These are phyloP conservation scores for Diversispora eburnea DNA, from an alignment of 192 early-diverging fungal genomes.

Conservation along the genomic window DNA sequence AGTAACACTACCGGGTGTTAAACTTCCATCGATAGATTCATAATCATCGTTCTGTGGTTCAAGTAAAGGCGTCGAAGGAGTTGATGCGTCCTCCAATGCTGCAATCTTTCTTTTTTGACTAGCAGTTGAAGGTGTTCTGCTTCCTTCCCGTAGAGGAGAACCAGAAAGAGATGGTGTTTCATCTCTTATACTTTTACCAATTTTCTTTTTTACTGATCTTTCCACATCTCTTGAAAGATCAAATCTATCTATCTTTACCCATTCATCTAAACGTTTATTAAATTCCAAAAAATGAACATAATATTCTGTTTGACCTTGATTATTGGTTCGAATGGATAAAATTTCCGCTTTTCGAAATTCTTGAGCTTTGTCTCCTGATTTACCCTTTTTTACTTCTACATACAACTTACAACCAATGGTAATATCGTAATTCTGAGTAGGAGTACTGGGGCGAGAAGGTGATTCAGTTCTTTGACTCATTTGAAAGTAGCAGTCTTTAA, in stretches of 20 bases:
- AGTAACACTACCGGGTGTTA: not conserved
- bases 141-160: conserved; percentile 31
- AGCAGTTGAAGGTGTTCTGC: conserved; percentile 38
- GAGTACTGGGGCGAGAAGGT: not conserved
- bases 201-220: conserved; percentile 61
- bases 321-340: conserved; percentile 64
- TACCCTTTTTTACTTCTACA: conserved; percentile 50
- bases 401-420: conserved; percentile 59
- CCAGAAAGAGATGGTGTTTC: conserved; percentile 43
- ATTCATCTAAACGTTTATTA: conserved; percentile 98
- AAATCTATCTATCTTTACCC: conserved; percentile 70
- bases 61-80: conserved; percentile 28
- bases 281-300: conserved; percentile 97
- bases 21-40: not conserved
- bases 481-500: too few relatives aligned
- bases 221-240: conserved; percentile 66
- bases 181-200: conserved; percentile 42
- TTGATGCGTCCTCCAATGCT: conserved; percentile 37
- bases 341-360: conserved; percentile 84
- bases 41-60: not conserved
- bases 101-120: conserved; percentile 50
- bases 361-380: conserved; percentile 22
- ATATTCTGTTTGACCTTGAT: conserved; percentile 61
- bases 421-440: conserved; percentile 11
- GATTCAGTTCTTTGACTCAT: too few relatives aligned